Evolutionary conservation across 192 early-diverging fungal species (phyloP), one percentile per base, ranked within the genome.

Genomic region (Linnemannia schmuckeri): DNA sequence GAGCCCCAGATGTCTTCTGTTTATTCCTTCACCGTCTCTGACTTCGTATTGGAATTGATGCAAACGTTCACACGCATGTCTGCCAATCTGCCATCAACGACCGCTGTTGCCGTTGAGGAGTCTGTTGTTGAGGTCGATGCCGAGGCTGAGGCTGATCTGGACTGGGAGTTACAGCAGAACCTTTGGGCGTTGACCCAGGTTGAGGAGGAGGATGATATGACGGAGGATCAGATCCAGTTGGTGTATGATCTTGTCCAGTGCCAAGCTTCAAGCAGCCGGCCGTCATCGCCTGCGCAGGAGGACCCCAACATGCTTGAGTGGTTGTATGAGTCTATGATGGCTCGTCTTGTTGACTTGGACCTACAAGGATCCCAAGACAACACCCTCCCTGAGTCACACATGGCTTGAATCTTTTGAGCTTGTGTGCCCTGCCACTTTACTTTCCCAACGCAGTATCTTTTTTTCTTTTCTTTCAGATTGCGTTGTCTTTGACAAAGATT

Each of bases 251-350:
- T 86, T 30, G 54, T 75, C n/a, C 74, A 76, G 12, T 18, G 71
- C 10, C 79, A 75, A 30, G 40, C 70, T 12, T 77, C 75, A 2
- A 73, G 4, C 27, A 47, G 55, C 12, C 61, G 74, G 33, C 33
- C 79, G 2, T 30, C 49, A 3, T 6, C 69, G 8, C 7, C 74
- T 4, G 18, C 46, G 24, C 83, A 86, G 47, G 83, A 86, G 71
- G 83, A 86, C n/a, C 83, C 83, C 38, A 86, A 86, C 30, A 86
- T 86, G 83, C 44, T 86, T 3, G 83, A 86, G 37, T 86, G 83
- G 83, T 69, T 86, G 0, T 86, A 86, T 40, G 83, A 86, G 37
- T 86, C 83, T 0, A 86, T 86, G 83, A 86, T 86, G 83, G 83
- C 83, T 27, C 83, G 83, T 9, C 70, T 86, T 46, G 83, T 86